Evolutionary conservation across 2,329 filamentous ascomycete species (phyloP).

Genomic region (Colletotrichum gloeosporioides): DNA sequence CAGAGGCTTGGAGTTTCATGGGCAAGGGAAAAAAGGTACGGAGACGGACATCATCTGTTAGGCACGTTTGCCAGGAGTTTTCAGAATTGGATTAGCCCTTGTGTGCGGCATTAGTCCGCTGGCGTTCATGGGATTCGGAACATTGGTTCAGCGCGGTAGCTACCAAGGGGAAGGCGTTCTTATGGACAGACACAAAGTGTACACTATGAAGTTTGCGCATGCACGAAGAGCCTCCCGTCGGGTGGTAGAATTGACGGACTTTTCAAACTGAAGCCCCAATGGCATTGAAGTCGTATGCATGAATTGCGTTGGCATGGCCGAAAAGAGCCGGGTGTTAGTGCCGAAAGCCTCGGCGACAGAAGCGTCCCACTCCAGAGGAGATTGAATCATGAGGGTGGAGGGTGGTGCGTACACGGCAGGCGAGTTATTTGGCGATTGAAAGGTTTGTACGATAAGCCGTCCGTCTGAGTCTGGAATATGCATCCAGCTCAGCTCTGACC

Average conservation of each 20-base stretch:
- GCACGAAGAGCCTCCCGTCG: background rate
- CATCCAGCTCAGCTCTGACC: background rate
- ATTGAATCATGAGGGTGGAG: background rate
- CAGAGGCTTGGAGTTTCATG: conserved; percentile 18
- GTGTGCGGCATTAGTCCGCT: conserved; percentile 1
- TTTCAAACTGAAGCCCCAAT: background rate
- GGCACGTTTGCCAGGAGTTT: background rate
- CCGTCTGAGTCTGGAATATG: background rate
- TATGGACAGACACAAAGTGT: conserved; percentile 12
- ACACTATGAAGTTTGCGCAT: conserved; percentile 5
- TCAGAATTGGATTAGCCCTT: background rate
- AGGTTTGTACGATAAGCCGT: background rate
- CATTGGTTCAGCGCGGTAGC: conserved; percentile 7
- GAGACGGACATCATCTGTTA: background rate
- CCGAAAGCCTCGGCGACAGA: background rate
- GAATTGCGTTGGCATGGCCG: background rate
- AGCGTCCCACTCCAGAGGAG: background rate
- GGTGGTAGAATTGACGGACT: background rate
- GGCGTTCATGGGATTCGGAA: conserved; percentile 15
- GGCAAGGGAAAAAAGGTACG: background rate
- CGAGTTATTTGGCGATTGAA: background rate
- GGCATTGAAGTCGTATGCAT: background rate
- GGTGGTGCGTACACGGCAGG: background rate
- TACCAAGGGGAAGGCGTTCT: conserved; percentile 15
- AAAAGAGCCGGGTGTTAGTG: background rate